Evolutionary conservation across 2,329 filamentous ascomycete species (phyloP).

Genomic region (Metarhizium brunneum): DNA sequence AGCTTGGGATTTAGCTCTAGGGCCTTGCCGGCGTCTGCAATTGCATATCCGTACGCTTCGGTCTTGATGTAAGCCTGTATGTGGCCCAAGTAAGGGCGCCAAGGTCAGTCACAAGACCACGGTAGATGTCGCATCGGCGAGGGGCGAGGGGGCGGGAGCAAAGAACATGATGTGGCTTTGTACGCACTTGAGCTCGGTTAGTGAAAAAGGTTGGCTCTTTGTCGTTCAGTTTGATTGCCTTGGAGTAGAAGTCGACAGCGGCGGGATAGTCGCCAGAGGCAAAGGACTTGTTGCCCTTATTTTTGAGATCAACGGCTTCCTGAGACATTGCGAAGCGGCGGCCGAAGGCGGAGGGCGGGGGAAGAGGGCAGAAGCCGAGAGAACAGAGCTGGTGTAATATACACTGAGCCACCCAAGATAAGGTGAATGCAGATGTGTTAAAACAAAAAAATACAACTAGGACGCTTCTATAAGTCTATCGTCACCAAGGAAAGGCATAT

Average conservation of each 20-base stretch:
- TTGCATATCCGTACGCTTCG: slow-evolving; percentile 88
- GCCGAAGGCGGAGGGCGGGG: slow-evolving; percentile 1
- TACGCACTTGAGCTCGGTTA: slow-evolving; percentile 82
- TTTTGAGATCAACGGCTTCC: slow-evolving; percentile 76
- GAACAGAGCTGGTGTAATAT: neutral
- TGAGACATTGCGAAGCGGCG: slow-evolving; percentile 32
- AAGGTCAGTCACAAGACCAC: slow-evolving; percentile 38
- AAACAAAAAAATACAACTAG: neutral
- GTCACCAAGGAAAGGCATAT: neutral
- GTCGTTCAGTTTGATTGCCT: slow-evolving; percentile 78
- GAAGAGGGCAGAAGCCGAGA: slow-evolving; percentile 3
- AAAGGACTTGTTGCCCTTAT: slow-evolving; percentile 92
- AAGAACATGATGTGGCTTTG: slow-evolving; percentile 8
- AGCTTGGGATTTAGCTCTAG: slow-evolving; percentile 82
- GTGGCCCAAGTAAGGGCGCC: neutral
- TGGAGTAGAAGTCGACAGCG: slow-evolving; percentile 74
- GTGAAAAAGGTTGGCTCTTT: slow-evolving; percentile 85
- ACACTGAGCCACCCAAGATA: neutral
- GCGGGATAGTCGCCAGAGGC: slow-evolving; percentile 74
- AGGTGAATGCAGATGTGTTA: neutral
- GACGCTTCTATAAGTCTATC: neutral
- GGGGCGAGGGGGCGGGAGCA: neutral
- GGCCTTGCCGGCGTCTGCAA: slow-evolving; percentile 82
- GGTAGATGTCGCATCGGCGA: neutral
- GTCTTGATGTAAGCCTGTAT: slow-evolving; percentile 86